Evolutionary conservation across 1,284 basidiomycete genomes (phyloP), one percentile per base, ranked within the genome.

Genomic region (Phellinidium pouzarii): DNA sequence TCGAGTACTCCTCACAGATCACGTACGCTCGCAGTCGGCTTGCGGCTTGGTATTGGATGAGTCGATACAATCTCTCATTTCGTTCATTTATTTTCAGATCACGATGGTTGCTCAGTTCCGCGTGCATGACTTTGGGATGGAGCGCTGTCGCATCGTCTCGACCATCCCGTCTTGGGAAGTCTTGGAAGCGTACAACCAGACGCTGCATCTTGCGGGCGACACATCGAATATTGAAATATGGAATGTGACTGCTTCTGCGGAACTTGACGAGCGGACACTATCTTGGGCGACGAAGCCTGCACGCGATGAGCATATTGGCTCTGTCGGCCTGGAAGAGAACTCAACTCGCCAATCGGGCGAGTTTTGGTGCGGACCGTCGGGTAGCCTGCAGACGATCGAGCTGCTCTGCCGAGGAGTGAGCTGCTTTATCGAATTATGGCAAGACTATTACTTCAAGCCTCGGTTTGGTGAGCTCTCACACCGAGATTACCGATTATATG

Each of bases 121-220:
- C 31, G 54, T 56, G 5, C 54, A 52, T 19, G 54, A 56, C 46
- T 56, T 52, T 31, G 54, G 54, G 8, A 56, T 56, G 54, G 54
- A 56, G 22, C 54, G 54, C 14, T 56, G 54, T 26, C 37, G 50
- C 1, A 31, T 56, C 34, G 54, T 56, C 4, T 52, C 54, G 22
- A 41, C 54, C 4, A 44, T 56, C 14, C 54, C 54, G 2, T 25
- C 44, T n/a, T 49, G 43, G 50, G 50, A 56, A 19, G 17, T 48
- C 14, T 31, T 56, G 27, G 42, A 54, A 22, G 40, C 44, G 7
- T 27, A 20, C 17, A 49, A 56, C 42, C 50, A 52, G 34, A 48
- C 54, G 9, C 36, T 56, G n/a, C 50, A 51, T 31, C 46, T 56
- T 9, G 46, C 44, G 9, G 54, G 54, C 17, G 50, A 56, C 42